A percentile compares a stretch with the other conserved stretches of the same genome.
These are phyloP conservation scores for Mortierella claussenii DNA, from an alignment of 192 early-diverging fungal species.

Conservation along the genomic window DNA sequence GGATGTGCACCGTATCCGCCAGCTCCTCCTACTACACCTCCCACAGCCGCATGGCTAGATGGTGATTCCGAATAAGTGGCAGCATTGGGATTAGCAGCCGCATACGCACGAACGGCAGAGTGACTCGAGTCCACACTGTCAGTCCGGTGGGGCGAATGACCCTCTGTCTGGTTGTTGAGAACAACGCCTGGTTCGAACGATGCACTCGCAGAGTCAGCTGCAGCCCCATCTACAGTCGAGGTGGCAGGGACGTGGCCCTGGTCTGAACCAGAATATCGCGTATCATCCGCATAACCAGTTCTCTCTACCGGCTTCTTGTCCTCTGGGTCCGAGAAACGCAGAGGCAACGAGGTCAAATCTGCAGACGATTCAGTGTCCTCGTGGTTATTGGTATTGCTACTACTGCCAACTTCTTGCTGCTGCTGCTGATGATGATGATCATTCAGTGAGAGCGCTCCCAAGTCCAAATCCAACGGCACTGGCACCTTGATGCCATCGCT, in stretches of 20 bases:
- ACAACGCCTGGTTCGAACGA: conserved; percentile 3
- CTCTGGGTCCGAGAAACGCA: conserved; percentile 38
- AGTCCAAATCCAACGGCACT: conserved; percentile 20
- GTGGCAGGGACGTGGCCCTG: conserved; percentile 4
- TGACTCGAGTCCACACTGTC: conserved; percentile 7
- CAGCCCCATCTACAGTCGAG: neutral
- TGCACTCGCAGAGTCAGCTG: too few species aligned
- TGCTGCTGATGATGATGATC: conserved; percentile 1
- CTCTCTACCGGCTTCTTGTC: conserved; percentile 40
- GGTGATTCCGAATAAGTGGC: conserved; percentile 7
- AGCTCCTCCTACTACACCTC: neutral
- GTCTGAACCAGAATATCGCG: conserved; percentile 40
- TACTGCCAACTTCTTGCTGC: too few species aligned
- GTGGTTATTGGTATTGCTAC: neutral
- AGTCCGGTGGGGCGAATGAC: neutral
- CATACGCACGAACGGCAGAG: conserved; percentile 19
- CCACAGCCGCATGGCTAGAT: neutral
- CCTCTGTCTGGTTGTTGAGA: neutral
- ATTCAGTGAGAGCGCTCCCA: conserved; percentile 39
- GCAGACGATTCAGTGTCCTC: neutral
- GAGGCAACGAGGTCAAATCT: conserved; percentile 12
- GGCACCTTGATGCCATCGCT: too few species aligned
- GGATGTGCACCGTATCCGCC: neutral
- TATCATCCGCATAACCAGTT: conserved; percentile 42
- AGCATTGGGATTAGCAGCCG: conserved; percentile 16